phyloP scores from a whole-genome alignment of 202 grass and related monocot genomes.

The Hordeum pubiflorum region DNA sequence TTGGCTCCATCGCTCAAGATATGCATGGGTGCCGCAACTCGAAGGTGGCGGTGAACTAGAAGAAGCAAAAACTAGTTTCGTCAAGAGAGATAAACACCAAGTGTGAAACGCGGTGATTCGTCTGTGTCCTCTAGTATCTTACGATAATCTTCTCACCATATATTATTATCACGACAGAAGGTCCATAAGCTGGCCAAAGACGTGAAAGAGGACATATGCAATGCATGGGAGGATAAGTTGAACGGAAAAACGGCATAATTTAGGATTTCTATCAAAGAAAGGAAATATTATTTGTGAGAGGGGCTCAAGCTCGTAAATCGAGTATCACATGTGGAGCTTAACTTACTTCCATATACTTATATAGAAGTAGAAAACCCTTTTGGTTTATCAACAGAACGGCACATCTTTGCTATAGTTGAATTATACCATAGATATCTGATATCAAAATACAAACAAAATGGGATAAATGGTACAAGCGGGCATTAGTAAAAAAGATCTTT shows the following conservation, averaged over 20 bases:
- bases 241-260: not conserved
- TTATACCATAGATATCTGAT: too few species aligned
- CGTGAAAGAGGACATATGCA: not conserved
- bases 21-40: constrained; percentile 22
- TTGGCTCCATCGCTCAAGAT: constrained; percentile 12
- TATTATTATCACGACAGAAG: not conserved
- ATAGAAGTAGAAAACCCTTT: too few species aligned
- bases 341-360: too few species aligned
- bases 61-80: constrained; percentile 11
- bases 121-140: not conserved
- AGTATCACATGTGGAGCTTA: too few species aligned
- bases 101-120: not conserved
- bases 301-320: too few species aligned
- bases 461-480: too few species aligned
- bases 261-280: too few species aligned
- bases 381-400: too few species aligned
- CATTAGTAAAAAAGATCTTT: too few species aligned
- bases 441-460: too few species aligned
- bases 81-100: not conserved
- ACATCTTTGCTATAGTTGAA: too few species aligned
- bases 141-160: not conserved
- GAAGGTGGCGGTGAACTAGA: constrained; percentile 8
- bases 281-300: too few species aligned
- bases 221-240: not conserved
- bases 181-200: not conserved